Evolutionary conservation across 768 basidiomycete species (phyloP).

Genomic region (Lactarius akahatsu): DNA sequence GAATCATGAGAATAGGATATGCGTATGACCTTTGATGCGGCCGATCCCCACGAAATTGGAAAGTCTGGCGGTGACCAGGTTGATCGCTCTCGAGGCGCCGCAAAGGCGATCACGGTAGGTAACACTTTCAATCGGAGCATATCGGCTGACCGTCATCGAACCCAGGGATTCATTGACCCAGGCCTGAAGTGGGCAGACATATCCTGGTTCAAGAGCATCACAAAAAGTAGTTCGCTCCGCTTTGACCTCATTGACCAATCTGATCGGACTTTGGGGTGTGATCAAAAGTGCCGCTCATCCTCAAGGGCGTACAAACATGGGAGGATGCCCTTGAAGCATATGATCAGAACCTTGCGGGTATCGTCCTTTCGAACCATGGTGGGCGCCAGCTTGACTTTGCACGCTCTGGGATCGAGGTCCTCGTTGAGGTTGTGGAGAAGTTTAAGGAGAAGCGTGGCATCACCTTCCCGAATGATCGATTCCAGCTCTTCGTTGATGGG

Average conservation of each 20-base stretch:
- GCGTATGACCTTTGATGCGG: constrained; percentile 93
- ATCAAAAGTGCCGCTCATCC: constrained; percentile 52
- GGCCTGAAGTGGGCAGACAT: constrained; percentile 84
- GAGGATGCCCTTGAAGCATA: constrained; percentile 58
- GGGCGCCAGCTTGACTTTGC: constrained; percentile 56
- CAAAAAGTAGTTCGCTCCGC: constrained; percentile 42
- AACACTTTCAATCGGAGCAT: not conserved
- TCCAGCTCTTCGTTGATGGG: constrained; percentile 92
- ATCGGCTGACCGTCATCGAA: not conserved
- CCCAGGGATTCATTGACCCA: constrained; percentile 92
- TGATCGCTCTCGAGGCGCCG: constrained; percentile 87
- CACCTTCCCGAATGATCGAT: constrained; percentile 71
- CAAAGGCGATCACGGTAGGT: constrained; percentile 85
- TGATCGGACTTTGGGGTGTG: not conserved
- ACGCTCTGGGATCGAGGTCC: constrained; percentile 40
- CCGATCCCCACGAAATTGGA: constrained; percentile 56
- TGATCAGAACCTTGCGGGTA: constrained; percentile 44
- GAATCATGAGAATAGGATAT: constrained; percentile 62
- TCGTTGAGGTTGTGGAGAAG: constrained; percentile 72
- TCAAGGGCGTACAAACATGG: constrained; percentile 67
- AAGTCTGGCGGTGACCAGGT: constrained; percentile 52
- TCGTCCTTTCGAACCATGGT: constrained; percentile 61
- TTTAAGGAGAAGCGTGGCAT: constrained; percentile 65
- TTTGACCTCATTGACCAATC: not conserved
- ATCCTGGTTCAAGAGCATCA: constrained; percentile 59